A percentile compares a stretch with the other conserved stretches of the same genome.
Conservation (phyloP, 257 asterid genomes). For the Nyctanthes arbortristis region DNA sequence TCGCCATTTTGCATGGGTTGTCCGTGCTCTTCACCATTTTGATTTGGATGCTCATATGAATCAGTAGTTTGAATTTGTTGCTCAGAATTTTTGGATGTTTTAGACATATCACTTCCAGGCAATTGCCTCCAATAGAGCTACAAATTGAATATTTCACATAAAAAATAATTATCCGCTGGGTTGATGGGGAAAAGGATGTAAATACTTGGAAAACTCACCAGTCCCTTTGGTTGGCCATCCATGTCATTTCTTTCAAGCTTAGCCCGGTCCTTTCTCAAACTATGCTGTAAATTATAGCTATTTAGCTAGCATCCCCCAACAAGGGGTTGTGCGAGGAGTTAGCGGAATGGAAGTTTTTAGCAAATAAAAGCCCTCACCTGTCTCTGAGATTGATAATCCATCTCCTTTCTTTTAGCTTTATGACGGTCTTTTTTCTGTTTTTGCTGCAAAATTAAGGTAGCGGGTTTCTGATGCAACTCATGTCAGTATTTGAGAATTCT, state of each 20-base stretch:
- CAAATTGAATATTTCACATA: slow-evolving; percentile 28
- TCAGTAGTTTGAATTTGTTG: slow-evolving; percentile 28
- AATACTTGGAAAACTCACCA: slow-evolving; percentile 53
- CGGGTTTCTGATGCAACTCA: slow-evolving; percentile 26
- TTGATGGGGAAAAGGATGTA: not conserved
- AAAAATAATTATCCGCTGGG: slow-evolving; percentile 10
- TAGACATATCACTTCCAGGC: slow-evolving; percentile 38
- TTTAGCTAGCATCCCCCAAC: slow-evolving; percentile 19
- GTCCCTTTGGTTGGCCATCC: slow-evolving; percentile 68
- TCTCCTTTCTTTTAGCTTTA: slow-evolving; percentile 43
- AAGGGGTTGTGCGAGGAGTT: not conserved
- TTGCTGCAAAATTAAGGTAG: slow-evolving; percentile 44
- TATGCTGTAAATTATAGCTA: slow-evolving; percentile 30
- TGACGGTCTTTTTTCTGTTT: slow-evolving; percentile 66
- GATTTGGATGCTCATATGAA: not conserved
- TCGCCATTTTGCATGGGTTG: not conserved
- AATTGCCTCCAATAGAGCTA: slow-evolving; percentile 76
- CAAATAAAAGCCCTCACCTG: slow-evolving; percentile 37
- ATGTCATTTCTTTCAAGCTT: slow-evolving; percentile 40
- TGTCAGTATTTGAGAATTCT: slow-evolving; percentile 8
- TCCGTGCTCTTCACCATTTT: not conserved
- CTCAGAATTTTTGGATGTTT: slow-evolving; percentile 37
- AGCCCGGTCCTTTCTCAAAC: slow-evolving; percentile 44
- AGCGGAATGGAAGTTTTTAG: not conserved
- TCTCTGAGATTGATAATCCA: slow-evolving; percentile 37